phyloP scores from a whole-genome alignment of 2,329 filamentous ascomycete genomes.

The Xylaria sp. region DNA sequence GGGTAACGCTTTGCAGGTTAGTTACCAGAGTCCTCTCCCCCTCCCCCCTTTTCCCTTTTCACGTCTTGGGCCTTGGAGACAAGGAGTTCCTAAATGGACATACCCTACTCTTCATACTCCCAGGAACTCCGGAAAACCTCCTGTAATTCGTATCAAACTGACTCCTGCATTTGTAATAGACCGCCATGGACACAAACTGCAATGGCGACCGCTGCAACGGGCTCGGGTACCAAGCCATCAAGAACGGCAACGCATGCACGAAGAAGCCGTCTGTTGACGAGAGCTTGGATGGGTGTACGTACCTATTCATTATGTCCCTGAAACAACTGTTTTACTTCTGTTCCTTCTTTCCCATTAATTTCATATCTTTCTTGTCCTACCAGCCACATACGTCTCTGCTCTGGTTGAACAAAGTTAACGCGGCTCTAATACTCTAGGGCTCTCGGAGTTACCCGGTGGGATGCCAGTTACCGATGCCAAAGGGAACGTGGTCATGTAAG shows the following conservation, averaged over 20 bases:
- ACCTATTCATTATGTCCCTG: neutral
- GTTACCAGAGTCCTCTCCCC: neutral
- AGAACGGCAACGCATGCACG: constrained; percentile 39
- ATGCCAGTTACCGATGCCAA: constrained; percentile 41
- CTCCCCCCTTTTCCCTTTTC: neutral
- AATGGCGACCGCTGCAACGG: constrained; percentile 34
- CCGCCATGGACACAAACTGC: constrained; percentile 44
- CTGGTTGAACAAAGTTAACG: constrained; percentile 11
- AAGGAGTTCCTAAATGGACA: neutral
- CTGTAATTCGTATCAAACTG: neutral
- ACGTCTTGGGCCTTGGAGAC: neutral
- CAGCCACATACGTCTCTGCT: too few species aligned
- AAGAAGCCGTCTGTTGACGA: constrained; percentile 39
- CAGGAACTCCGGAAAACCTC: neutral
- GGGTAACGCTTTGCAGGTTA: constrained; percentile 48
- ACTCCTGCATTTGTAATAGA: constrained; percentile 11
- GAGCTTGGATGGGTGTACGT: constrained; percentile 41
- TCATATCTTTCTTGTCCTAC: neutral
- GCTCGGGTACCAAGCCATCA: constrained; percentile 40
- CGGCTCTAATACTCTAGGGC: constrained; percentile 32
- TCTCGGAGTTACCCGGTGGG: constrained; percentile 41
- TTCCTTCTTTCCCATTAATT: neutral
- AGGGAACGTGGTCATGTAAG: constrained; percentile 13
- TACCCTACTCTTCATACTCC: neutral
- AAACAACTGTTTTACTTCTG: neutral